Evolutionary conservation across 306 rosid species (phyloP).

Genomic region (Bauhinia variegata): DNA sequence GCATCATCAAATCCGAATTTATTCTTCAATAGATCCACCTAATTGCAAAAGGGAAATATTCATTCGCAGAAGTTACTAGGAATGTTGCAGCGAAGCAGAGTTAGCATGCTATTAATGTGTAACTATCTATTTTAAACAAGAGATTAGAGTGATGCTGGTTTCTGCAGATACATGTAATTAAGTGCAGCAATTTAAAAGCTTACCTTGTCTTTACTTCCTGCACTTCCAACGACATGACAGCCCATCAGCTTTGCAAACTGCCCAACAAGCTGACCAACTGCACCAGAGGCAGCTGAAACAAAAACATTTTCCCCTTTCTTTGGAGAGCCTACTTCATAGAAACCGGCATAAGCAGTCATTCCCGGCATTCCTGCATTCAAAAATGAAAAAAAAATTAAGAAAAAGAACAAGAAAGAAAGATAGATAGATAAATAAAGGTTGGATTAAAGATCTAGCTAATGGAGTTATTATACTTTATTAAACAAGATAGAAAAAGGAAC

Average conservation of each 20-base stretch:
- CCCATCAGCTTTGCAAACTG: slow-evolving; percentile 42
- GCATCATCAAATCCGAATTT: slow-evolving; percentile 49
- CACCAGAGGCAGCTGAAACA: slow-evolving; percentile 39
- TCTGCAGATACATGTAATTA: no score
- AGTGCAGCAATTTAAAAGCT: background rate
- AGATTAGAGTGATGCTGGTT: no score
- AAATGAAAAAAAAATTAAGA: background rate
- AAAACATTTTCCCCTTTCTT: slow-evolving; percentile 42
- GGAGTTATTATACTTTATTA: background rate
- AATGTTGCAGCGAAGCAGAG: no score
- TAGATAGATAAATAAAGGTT: no score
- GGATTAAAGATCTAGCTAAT: background rate
- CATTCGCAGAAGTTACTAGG: background rate
- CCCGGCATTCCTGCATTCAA: slow-evolving; percentile 49
- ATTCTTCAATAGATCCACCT: slow-evolving; percentile 44
- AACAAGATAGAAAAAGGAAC: background rate
- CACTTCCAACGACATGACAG: slow-evolving; percentile 56
- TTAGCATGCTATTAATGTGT: no score
- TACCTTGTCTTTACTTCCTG: slow-evolving; percentile 51
- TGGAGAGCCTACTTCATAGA: slow-evolving; percentile 30
- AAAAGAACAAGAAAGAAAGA: background rate
- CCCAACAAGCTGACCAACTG: slow-evolving; percentile 41
- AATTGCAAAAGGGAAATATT: slow-evolving; percentile 10
- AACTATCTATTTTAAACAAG: no score
- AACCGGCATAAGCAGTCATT: slow-evolving; percentile 38